Conservation (phyloP, 1,284 basidiomycete species). For the Fomitopsis palustris region DNA sequence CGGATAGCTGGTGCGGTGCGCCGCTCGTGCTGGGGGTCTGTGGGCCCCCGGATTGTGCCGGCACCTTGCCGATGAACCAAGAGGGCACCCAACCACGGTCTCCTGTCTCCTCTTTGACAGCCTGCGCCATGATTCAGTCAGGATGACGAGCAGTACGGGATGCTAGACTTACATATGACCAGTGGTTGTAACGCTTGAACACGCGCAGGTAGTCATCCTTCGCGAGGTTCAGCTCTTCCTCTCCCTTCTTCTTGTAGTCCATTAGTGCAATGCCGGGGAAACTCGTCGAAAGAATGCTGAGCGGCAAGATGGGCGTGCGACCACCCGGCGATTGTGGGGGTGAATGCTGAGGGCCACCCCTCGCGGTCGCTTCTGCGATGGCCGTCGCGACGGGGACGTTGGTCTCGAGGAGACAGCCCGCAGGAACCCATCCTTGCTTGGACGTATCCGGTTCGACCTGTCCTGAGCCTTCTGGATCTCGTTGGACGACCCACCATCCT, state of each 20-base stretch:
- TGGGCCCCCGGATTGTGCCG: slow-evolving; percentile 46
- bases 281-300: slow-evolving; percentile 88
- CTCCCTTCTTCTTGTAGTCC: slow-evolving; percentile 90
- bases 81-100: slow-evolving; percentile 92
- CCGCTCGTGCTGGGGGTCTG: slow-evolving; percentile 53
- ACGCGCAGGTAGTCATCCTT: slow-evolving; percentile 89
- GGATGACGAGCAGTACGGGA: slow-evolving; percentile 4
- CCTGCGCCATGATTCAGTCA: slow-evolving; percentile 38
- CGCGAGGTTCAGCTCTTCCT: slow-evolving; percentile 82
- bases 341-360: slow-evolving; percentile 37
- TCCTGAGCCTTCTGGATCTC: slow-evolving; percentile 85
- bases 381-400: slow-evolving; percentile 75
- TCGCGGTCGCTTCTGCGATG: slow-evolving; percentile 71
- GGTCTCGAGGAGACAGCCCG: slow-evolving; percentile 93
- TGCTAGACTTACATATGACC: slow-evolving; percentile 74
- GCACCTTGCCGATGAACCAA: slow-evolving; percentile 76
- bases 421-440: slow-evolving; percentile 87
- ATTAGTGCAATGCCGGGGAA: slow-evolving; percentile 93
- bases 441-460: slow-evolving; percentile 70
- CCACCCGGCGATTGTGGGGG: slow-evolving; percentile 36
- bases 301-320: slow-evolving; percentile 78
- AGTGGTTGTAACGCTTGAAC: slow-evolving; percentile 97
- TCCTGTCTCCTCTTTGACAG: slow-evolving; percentile 85
- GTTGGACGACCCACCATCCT: slow-evolving; percentile 99
- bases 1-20: slow-evolving; percentile 21